These are phyloP conservation scores for Acacia concinna DNA, from an alignment of 331 rosid genomes.

Conservation along the genomic window DNA sequence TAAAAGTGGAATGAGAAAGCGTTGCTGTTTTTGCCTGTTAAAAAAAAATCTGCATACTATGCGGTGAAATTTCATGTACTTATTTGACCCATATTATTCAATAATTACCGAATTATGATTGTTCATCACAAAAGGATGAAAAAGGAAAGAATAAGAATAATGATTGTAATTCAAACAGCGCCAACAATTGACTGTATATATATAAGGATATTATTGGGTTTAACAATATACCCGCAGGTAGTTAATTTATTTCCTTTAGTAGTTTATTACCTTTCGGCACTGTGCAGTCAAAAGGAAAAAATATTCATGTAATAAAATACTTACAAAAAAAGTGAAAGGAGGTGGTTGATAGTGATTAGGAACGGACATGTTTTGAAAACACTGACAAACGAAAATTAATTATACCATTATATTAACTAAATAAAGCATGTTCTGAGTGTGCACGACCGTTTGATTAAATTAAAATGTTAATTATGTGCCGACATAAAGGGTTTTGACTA, in stretches of 20 bases:
- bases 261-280: background rate
- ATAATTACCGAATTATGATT: conserved; percentile 2
- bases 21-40: background rate
- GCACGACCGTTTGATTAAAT: background rate
- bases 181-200: background rate
- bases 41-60: conserved; percentile 9
- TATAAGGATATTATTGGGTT: background rate
- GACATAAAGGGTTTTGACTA: background rate
- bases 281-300: background rate
- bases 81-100: conserved; percentile 7
- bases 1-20: background rate
- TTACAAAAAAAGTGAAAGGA: background rate
- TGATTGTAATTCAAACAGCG: background rate
- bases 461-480: background rate
- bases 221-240: background rate
- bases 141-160: background rate
- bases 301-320: background rate
- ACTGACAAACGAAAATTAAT: background rate
- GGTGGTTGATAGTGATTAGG: background rate
- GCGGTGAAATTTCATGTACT: conserved; percentile 8
- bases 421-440: background rate
- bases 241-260: background rate
- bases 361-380: background rate
- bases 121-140: background rate
- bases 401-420: background rate